A percentile compares a stretch with the other conserved stretches of the same genome.
phyloP scores from a whole-genome alignment of 345 rosid species.

The Melastoma malabathricum region DNA sequence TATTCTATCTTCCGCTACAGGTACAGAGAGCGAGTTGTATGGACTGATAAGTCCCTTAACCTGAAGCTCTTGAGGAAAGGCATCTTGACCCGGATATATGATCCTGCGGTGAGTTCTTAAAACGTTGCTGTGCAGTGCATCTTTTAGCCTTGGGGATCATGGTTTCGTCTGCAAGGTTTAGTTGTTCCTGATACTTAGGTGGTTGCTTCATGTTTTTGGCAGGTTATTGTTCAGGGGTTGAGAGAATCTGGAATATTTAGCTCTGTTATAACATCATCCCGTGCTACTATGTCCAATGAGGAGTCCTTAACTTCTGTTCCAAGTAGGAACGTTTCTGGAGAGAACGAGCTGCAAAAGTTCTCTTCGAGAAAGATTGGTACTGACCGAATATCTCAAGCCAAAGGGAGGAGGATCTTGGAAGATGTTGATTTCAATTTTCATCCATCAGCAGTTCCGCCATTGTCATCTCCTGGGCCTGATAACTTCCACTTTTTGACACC shows the following conservation, averaged over 20 bases:
- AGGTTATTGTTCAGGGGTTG: conserved; percentile 66
- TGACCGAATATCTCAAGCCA: conserved; percentile 25
- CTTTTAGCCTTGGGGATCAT: background rate
- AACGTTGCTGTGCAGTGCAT: background rate
- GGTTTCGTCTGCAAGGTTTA: background rate
- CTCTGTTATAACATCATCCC: conserved; percentile 38
- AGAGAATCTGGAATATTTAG: conserved; percentile 60
- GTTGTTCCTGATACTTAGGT: background rate
- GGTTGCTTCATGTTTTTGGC: conserved; percentile 4
- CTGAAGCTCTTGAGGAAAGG: conserved; percentile 66
- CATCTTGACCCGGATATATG: conserved; percentile 59
- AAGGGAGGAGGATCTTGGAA: conserved; percentile 39
- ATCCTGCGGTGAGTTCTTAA: conserved; percentile 61
- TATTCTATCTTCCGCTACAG: conserved; percentile 15
- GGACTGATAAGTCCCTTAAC: conserved; percentile 49
- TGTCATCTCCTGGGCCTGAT: conserved; percentile 41
- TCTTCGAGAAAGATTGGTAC: conserved; percentile 40
- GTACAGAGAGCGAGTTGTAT: conserved; percentile 70
- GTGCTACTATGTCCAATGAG: conserved; percentile 16
- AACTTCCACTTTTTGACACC: conserved; percentile 5
- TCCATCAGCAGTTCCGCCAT: conserved; percentile 42
- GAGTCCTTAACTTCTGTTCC: conserved; percentile 16
- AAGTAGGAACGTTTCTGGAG: conserved; percentile 19
- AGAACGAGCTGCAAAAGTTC: conserved; percentile 8
- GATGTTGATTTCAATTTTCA: conserved; percentile 7